A percentile compares a stretch with the other conserved stretches of the same genome.
These are phyloP conservation scores for Trichopus zeylanicus DNA, from an alignment of 116 monocot genomes.

Conservation along the genomic window DNA sequence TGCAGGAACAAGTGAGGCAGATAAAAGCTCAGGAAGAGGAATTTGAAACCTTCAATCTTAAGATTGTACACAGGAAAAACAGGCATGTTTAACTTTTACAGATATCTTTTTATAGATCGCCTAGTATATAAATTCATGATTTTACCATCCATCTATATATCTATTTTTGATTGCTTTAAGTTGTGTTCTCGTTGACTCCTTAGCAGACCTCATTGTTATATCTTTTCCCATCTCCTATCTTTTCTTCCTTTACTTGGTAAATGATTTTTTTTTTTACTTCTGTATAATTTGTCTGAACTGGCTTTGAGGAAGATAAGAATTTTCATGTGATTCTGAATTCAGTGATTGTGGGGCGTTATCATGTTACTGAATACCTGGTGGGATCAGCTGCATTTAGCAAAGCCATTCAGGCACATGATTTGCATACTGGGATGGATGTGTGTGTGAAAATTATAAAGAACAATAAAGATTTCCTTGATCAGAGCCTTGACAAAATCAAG, in stretches of 20 bases:
- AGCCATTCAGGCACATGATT: conserved; percentile 96
- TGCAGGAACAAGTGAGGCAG: conserved; percentile 96
- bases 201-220: too few relatives aligned
- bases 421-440: conserved; percentile 97
- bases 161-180: conserved; percentile 1
- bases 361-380: conserved; percentile 88
- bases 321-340: conserved; percentile 93
- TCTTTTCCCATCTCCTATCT: too few relatives aligned
- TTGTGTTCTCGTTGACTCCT: too few relatives aligned
- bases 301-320: conserved; percentile 96
- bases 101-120: background rate
- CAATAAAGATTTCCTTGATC: conserved; percentile 99
- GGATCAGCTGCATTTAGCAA: conserved; percentile 99
- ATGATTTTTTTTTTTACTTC: background rate
- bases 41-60: conserved; percentile 92
- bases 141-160: background rate
- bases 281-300: conserved; percentile 49
- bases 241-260: background rate
- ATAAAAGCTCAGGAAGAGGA: conserved; percentile 92
- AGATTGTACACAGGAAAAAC: conserved; percentile 97
- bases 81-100: conserved; percentile 42
- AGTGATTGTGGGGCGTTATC: conserved; percentile 93
- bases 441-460: conserved; percentile 99
- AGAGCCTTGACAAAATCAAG: conserved; percentile 99
- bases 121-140: background rate